A percentile compares a stretch with the other conserved stretches of the same genome.
phyloP scores from a whole-genome alignment of 2,329 filamentous ascomycete species.

The Colletotrichum lindemuthianum region DNA sequence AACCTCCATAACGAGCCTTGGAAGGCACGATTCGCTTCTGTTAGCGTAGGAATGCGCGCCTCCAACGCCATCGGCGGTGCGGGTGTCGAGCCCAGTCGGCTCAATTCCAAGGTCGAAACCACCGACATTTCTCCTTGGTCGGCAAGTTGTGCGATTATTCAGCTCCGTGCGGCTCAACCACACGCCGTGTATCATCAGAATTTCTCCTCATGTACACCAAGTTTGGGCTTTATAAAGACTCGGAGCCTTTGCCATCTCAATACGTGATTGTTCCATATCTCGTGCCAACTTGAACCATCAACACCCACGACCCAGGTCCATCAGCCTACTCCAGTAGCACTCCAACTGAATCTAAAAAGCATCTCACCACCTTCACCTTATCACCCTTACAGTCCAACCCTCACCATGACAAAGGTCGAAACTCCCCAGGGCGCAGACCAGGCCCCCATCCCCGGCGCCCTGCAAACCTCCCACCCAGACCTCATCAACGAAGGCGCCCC shows the following conservation, averaged over 20 bases:
- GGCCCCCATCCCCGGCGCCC: constrained; percentile 1
- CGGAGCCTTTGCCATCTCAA: not conserved
- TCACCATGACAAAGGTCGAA: constrained; percentile 26
- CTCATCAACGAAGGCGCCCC: constrained; percentile 42
- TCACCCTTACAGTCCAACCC: not conserved
- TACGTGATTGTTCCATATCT: not conserved
- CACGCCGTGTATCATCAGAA: not conserved
- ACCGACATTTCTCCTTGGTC: constrained; percentile 1
- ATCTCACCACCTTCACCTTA: not conserved
- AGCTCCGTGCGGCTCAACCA: constrained; percentile 25
- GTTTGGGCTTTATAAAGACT: not conserved
- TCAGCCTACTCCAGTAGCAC: not conserved
- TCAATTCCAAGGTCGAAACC: constrained; percentile 1
- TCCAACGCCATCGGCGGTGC: not conserved
- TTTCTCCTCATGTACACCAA: not conserved
- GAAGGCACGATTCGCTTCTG: too few species aligned
- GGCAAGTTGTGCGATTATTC: constrained; percentile 3
- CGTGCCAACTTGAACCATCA: too few species aligned
- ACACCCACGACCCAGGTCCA: not conserved
- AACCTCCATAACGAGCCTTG: too few species aligned
- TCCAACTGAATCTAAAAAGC: too few species aligned
- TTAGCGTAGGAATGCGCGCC: too few species aligned
- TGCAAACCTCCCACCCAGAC: constrained; percentile 5
- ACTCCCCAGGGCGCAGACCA: constrained; percentile 20
- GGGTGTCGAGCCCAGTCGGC: not conserved